Evolutionary conservation across 2,329 filamentous ascomycete species (phyloP).

Genomic region (Xylaria polymorpha): DNA sequence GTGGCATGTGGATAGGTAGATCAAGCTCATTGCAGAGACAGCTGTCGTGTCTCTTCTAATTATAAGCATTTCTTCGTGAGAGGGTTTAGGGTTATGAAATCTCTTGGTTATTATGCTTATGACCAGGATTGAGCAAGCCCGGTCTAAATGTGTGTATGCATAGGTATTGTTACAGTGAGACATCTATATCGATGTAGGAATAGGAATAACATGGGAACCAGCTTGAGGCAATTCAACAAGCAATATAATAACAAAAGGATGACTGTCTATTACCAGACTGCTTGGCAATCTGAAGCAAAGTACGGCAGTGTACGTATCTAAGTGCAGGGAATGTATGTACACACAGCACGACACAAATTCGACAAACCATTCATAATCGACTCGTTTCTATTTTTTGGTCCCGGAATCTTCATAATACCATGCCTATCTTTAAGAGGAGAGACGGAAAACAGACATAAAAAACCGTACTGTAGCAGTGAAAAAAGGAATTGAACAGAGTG

Average conservation of each 20-base stretch:
- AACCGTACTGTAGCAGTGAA: background rate
- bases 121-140: no score
- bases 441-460: background rate
- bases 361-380: background rate
- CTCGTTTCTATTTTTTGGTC: background rate
- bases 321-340: background rate
- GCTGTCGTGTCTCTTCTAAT: no score
- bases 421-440: background rate
- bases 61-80: no score
- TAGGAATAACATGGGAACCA: no score
- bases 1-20: no score
- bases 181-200: no score
- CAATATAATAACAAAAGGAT: background rate
- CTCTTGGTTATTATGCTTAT: no score
- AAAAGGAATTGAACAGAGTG: slow-evolving; percentile 30
- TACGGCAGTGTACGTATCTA: background rate
- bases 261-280: background rate
- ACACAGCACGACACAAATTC: background rate
- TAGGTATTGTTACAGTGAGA: no score
- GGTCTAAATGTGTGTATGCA: no score
- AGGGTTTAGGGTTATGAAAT: no score
- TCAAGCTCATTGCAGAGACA: no score
- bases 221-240: no score
- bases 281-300: background rate
- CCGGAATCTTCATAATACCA: background rate